These are phyloP conservation scores for Ascoidea rubescens DNA, from an alignment of 805 yeast species.

Conservation along the genomic window DNA sequence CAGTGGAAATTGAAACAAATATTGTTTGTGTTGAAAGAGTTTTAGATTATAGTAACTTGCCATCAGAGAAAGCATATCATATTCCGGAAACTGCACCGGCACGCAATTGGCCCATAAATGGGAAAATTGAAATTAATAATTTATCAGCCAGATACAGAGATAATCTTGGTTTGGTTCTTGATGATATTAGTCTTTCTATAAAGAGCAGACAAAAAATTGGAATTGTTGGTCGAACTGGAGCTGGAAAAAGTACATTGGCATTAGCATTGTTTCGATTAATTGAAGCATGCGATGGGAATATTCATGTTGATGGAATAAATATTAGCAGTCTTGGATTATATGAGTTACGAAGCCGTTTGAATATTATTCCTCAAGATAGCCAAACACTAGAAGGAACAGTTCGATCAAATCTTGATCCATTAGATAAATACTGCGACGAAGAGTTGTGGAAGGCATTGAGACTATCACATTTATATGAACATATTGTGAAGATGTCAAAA, in stretches of 20 bases:
- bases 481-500: constrained; percentile 23
- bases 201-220: constrained; percentile 49
- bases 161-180: constrained; percentile 43
- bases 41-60: constrained; percentile 36
- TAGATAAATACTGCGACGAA: constrained; percentile 32
- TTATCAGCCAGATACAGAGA: constrained; percentile 46
- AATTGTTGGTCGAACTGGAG: constrained; percentile 70
- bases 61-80: constrained; percentile 29
- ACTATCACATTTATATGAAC: constrained; percentile 41
- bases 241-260: constrained; percentile 53
- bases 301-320: constrained; percentile 39
- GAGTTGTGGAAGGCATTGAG: constrained; percentile 39
- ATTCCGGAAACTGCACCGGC: constrained; percentile 29
- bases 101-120: constrained; percentile 37
- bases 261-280: constrained; percentile 46
- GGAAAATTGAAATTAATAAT: constrained; percentile 31
- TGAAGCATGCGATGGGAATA: constrained; percentile 40
- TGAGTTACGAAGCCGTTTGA: constrained; percentile 39
- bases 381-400: constrained; percentile 50
- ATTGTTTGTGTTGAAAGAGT: constrained; percentile 58
- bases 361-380: constrained; percentile 58
- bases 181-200: constrained; percentile 28
- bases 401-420: constrained; percentile 50
- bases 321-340: constrained; percentile 33
- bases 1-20: constrained; percentile 51